Evolutionary conservation across 2,329 filamentous ascomycete species (phyloP), one percentile per base, ranked within the genome.

Genomic region (Xylariales sp.): DNA sequence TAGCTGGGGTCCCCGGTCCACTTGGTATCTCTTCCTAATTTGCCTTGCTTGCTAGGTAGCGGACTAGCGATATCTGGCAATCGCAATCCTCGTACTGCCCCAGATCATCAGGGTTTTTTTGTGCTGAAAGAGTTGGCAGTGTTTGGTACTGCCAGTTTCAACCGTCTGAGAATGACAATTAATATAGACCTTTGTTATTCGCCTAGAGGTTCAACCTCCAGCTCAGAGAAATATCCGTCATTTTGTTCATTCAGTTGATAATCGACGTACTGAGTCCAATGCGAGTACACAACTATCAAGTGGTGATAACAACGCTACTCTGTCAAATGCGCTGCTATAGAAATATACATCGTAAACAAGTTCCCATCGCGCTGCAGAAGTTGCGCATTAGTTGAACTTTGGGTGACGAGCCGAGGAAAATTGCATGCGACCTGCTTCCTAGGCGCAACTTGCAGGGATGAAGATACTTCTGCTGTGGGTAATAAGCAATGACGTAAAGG

Each of bases 21-120:
- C 18, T 20, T 20, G 8, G 18, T 25, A 12, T 31, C 29, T 31
- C 8, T 14, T 31, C n/a, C 29, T 14, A 15, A 33, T 18, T 18
- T 18, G 14, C 31, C 16, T 33, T 33, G 31, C 15, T 15, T 19
- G 31, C 16, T 19, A 33, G 20, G 31, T 33, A 19, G 18, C 16
- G 31, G 18, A 10, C 18, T 19, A 4, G 31, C 15, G 5, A 19
- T 11, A 15, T 12, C 31, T 19, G 9, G 31, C 20, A 18, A 18
- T 36, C 10, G 9, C 33, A 36, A 19, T 21, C 7, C 6, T 15
- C 35, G 35, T n/a, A 7, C 21, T 38, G 35, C 35, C 28, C 20
- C 35, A 38, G 35, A 15, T 38, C 22, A 38, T 38, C 35, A 12
- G 22, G 35, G 25, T 38, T 38, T 11, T 38, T n/a, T n/a, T 22